A percentile compares a stretch with the other conserved stretches of the same genome.
Evolutionary conservation across 2,329 filamentous ascomycete genomes (phyloP).

Genomic region (Ophiostoma ips): DNA sequence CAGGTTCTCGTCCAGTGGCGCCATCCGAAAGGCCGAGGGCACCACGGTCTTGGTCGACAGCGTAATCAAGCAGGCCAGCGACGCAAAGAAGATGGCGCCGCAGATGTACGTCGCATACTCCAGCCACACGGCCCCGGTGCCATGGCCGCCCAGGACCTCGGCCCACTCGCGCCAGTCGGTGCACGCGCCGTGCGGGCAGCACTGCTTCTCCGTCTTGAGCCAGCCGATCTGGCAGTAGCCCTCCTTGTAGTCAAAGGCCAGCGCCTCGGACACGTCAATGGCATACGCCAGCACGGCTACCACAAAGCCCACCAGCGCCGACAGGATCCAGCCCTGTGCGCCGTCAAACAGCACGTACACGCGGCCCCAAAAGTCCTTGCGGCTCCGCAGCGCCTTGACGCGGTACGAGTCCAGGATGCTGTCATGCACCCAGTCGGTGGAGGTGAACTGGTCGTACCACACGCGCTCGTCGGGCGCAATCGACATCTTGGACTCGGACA

Average conservation of each 20-base stretch:
- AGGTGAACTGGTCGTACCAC: slow-evolving; percentile 98
- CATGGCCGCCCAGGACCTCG: slow-evolving; percentile 30
- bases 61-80: slow-evolving; percentile 64
- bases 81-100: slow-evolving; percentile 55
- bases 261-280: slow-evolving; percentile 74
- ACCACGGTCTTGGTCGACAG: slow-evolving; percentile 88
- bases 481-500: slow-evolving; percentile 51
- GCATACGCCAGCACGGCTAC: slow-evolving; percentile 78
- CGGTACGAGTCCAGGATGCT: slow-evolving; percentile 89
- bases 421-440: slow-evolving; percentile 96
- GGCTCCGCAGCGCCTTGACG: slow-evolving; percentile 64
- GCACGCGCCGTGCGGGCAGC: slow-evolving; percentile 41
- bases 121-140: slow-evolving; percentile 43
- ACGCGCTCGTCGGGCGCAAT: slow-evolving; percentile 67
- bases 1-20: slow-evolving; percentile 86
- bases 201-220: slow-evolving; percentile 58
- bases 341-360: slow-evolving; percentile 67
- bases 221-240: slow-evolving; percentile 65
- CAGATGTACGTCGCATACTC: slow-evolving; percentile 66
- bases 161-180: slow-evolving; percentile 45
- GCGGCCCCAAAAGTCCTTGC: slow-evolving; percentile 76
- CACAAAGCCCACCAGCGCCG: slow-evolving; percentile 74
- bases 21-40: slow-evolving; percentile 72
- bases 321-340: slow-evolving; percentile 86
- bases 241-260: slow-evolving; percentile 80